Conservation (phyloP, 2,329 filamentous ascomycete species). For the Aspergillus transmontanensis region DNA sequence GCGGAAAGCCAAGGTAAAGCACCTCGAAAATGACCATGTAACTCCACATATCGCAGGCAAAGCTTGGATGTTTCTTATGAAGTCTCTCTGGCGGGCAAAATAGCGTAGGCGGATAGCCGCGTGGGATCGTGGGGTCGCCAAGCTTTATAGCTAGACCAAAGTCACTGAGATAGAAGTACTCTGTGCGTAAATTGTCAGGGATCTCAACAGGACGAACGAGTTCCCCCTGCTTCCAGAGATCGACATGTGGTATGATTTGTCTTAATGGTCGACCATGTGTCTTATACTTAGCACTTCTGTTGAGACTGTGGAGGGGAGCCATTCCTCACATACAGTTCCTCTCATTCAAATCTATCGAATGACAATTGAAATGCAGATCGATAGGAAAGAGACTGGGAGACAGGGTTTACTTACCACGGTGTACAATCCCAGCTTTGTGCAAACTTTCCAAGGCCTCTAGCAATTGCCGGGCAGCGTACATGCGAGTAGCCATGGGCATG, state of each 20-base stretch:
- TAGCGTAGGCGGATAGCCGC: not conserved
- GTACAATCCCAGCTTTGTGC: slow-evolving; percentile 30
- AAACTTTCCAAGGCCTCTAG: slow-evolving; percentile 27
- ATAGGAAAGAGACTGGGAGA: no score
- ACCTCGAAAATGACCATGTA: slow-evolving; percentile 32
- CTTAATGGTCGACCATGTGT: slow-evolving; percentile 28
- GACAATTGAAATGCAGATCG: not conserved
- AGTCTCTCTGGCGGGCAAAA: not conserved
- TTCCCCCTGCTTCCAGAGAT: slow-evolving; percentile 31
- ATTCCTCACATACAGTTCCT: slow-evolving; percentile 35
- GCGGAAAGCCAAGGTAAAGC: slow-evolving; percentile 26
- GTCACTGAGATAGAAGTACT: slow-evolving; percentile 33
- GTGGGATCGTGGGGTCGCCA: slow-evolving; percentile 10
- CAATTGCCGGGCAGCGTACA: slow-evolving; percentile 33
- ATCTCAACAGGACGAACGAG: slow-evolving; percentile 24
- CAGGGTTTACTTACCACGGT: slow-evolving; percentile 25
- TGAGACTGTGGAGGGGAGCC: slow-evolving; percentile 18
- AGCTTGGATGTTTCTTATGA: not conserved
- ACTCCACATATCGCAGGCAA: slow-evolving; percentile 28
- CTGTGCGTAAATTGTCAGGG: slow-evolving; percentile 25
- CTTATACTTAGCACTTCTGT: slow-evolving; percentile 28
- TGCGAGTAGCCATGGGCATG: slow-evolving; percentile 24
- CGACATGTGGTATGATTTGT: slow-evolving; percentile 24
- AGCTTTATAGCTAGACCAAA: slow-evolving; percentile 31
- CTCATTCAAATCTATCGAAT: slow-evolving; percentile 25